A percentile compares a stretch with the other conserved stretches of the same genome.
phyloP scores from a whole-genome alignment of 306 rosid genomes.

The Benincasa hispida region DNA sequence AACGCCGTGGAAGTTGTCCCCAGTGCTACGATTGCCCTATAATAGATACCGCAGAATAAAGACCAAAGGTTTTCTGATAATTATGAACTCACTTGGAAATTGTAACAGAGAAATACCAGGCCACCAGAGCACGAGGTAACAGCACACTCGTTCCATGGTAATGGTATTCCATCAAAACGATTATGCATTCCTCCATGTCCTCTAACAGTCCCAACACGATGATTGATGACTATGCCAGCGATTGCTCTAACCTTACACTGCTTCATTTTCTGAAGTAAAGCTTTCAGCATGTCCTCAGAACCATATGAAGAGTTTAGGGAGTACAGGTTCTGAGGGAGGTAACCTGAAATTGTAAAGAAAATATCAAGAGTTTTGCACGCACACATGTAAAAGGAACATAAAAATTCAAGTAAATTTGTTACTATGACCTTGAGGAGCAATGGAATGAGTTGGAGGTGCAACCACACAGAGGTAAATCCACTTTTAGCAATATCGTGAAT shows the following conservation, averaged over 20 bases:
- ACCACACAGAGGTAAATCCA: conserved; percentile 85
- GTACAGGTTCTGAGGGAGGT: conserved; percentile 81
- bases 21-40: conserved; percentile 66
- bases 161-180: conserved; percentile 79
- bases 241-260: conserved; percentile 59
- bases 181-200: conserved; percentile 81
- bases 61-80: background rate
- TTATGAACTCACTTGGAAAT: background rate
- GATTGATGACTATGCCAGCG: conserved; percentile 89
- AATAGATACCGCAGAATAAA: background rate
- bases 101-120: conserved; percentile 29
- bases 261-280: conserved; percentile 66
- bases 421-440: conserved; percentile 58
- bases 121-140: conserved; percentile 87
- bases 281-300: conserved; percentile 57
- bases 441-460: conserved; percentile 79
- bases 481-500: conserved; percentile 58
- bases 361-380: background rate
- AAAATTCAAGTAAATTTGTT: background rate
- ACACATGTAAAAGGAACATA: conserved; percentile 3
- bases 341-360: conserved; percentile 32
- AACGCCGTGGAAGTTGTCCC: conserved; percentile 68
- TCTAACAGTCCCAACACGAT: conserved; percentile 62
- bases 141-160: conserved; percentile 75
- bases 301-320: conserved; percentile 68